A percentile compares a stretch with the other conserved stretches of the same genome.
These are phyloP conservation scores for Colletotrichum liaoningense DNA, from an alignment of 2,329 filamentous ascomycete species.

Conservation along the genomic window DNA sequence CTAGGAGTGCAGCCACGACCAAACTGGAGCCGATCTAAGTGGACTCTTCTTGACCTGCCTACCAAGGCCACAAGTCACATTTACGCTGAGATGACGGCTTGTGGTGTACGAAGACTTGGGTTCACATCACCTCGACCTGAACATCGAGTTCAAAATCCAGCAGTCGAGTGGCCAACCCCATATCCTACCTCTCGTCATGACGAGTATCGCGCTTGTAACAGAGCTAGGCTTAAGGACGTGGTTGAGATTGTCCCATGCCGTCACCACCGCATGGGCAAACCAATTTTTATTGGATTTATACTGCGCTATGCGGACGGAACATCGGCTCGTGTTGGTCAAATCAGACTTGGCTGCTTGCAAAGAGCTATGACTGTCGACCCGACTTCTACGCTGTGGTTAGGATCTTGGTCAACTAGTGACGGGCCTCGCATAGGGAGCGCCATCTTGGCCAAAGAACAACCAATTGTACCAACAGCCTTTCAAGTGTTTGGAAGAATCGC, in stretches of 20 bases:
- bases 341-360: not conserved
- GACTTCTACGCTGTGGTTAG: not conserved
- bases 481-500: too few relatives aligned
- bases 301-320: not conserved
- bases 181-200: too few relatives aligned
- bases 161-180: too few relatives aligned
- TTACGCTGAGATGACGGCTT: not conserved
- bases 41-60: constrained; percentile 7
- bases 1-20: not conserved
- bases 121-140: not conserved
- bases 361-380: not conserved
- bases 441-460: not conserved
- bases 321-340: not conserved
- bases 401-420: not conserved
- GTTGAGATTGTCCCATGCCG: not conserved
- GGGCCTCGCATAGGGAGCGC: not conserved
- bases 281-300: not conserved
- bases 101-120: not conserved
- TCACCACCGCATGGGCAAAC: not conserved
- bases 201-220: too few relatives aligned
- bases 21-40: not conserved
- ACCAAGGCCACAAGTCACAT: not conserved
- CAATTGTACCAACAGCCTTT: not conserved
- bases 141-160: too few relatives aligned
- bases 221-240: not conserved